A percentile compares a stretch with the other conserved stretches of the same genome.
Evolutionary conservation across 2,329 filamentous ascomycete genomes (phyloP).

Genomic region (Sclerotinia borealis): DNA sequence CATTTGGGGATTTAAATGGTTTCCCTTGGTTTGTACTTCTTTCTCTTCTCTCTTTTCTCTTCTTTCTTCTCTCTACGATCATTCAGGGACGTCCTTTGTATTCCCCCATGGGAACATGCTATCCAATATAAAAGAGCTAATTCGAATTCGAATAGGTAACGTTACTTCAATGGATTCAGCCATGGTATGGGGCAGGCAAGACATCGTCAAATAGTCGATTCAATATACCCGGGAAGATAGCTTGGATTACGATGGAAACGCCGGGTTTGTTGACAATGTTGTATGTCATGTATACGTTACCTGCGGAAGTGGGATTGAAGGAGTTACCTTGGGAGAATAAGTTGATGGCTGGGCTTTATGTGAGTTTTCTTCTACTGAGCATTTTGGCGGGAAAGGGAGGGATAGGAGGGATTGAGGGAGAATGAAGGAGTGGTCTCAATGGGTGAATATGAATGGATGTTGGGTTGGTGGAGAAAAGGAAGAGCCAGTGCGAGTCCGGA

Average conservation of each 20-base stretch:
- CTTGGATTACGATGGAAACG: constrained; percentile 84
- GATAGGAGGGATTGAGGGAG: too few relatives aligned
- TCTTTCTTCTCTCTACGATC: too few relatives aligned
- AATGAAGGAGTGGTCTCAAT: neutral
- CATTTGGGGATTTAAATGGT: constrained; percentile 46
- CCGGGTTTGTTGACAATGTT: constrained; percentile 71
- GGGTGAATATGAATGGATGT: neutral
- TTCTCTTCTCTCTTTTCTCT: neutral
- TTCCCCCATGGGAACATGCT: too few relatives aligned
- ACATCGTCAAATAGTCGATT: constrained; percentile 68
- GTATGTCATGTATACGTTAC: constrained; percentile 70
- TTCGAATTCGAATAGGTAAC: constrained; percentile 51
- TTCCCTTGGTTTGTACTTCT: constrained; percentile 38
- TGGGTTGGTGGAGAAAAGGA: neutral
- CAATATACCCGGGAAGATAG: constrained; percentile 84
- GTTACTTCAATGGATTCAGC: constrained; percentile 63
- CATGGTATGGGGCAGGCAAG: constrained; percentile 89
- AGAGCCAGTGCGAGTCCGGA: neutral
- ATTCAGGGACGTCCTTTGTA: too few relatives aligned
- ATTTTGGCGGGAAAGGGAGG: too few relatives aligned
- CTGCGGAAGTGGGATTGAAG: constrained; percentile 48
- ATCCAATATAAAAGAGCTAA: too few relatives aligned
- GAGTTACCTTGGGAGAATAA: constrained; percentile 72
- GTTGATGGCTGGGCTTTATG: constrained; percentile 63
- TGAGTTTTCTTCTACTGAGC: constrained; percentile 29